These are phyloP conservation scores for Puccinia polysora DNA, from an alignment of 1,284 basidiomycete genomes.

Conservation along the genomic window DNA sequence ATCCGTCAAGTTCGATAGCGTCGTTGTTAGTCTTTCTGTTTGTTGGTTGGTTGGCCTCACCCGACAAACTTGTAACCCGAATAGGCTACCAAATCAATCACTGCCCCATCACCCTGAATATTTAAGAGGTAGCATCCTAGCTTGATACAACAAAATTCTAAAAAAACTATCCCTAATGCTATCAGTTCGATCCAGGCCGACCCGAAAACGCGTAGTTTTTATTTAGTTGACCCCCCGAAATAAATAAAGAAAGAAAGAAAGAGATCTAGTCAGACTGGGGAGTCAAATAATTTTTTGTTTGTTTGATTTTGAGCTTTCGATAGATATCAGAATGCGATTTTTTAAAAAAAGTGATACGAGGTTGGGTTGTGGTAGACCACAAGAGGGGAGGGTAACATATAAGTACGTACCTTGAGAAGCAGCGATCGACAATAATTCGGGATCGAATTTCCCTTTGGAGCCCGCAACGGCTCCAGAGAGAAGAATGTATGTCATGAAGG, in stretches of 20 bases:
- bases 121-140: conserved; percentile 85
- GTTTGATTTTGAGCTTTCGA: neutral
- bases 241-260: neutral
- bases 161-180: conserved; percentile 60
- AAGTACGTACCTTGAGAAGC: conserved; percentile 72
- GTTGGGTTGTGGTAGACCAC: neutral
- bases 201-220: neutral
- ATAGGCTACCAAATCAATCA: conserved; percentile 64
- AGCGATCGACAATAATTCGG: conserved; percentile 79
- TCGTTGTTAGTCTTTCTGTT: neutral
- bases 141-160: conserved; percentile 84
- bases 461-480: conserved; percentile 73
- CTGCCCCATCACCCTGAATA: conserved; percentile 68
- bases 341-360: neutral
- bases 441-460: conserved; percentile 75
- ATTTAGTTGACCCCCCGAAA: too few species aligned
- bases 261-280: neutral
- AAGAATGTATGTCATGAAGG: conserved; percentile 90
- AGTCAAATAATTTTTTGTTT: neutral
- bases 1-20: too few species aligned
- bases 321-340: neutral
- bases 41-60: conserved; percentile 57
- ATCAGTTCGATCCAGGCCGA: too few species aligned
- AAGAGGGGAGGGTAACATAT: conserved; percentile 48
- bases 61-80: conserved; percentile 97